phyloP scores from a whole-genome alignment of 805 yeast species.

The Starmerella geochares region DNA sequence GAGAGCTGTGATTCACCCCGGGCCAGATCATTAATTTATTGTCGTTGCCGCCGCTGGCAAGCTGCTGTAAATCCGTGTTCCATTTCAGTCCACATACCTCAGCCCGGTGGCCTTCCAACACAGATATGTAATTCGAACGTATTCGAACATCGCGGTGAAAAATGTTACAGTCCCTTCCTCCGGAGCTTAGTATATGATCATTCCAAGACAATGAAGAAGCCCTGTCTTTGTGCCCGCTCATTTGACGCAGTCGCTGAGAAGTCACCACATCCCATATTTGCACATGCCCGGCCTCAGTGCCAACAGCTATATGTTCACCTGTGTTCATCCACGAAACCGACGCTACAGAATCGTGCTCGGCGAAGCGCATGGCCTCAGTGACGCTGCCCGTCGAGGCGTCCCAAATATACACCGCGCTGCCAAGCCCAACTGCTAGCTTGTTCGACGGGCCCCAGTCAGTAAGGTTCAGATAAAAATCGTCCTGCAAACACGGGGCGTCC shows the following conservation, averaged over 20 bases:
- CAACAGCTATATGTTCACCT: constrained; percentile 90
- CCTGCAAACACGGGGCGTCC: constrained; percentile 92
- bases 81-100: constrained; percentile 95
- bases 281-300: constrained; percentile 75
- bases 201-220: constrained; percentile 91
- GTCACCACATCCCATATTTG: constrained; percentile 91
- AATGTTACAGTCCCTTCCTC: constrained; percentile 75
- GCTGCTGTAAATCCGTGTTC: constrained; percentile 81
- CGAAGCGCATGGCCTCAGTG: constrained; percentile 65
- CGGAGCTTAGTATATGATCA: constrained; percentile 75
- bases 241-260: constrained; percentile 70
- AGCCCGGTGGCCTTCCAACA: constrained; percentile 68
- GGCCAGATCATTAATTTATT: constrained; percentile 83
- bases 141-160: constrained; percentile 85
- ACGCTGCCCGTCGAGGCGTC: constrained; percentile 80
- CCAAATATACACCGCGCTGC: constrained; percentile 81
- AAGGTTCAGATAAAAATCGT: constrained; percentile 82
- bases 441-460: constrained; percentile 95
- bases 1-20: constrained; percentile 38
- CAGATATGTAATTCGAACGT: constrained; percentile 67
- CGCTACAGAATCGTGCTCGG: constrained; percentile 60
- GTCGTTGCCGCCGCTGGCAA: constrained; percentile 95
- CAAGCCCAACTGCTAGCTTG: constrained; percentile 79
- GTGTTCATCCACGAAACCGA: constrained; percentile 88
- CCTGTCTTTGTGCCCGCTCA: constrained; percentile 82